A percentile compares a stretch with the other conserved stretches of the same genome.
Conservation (phyloP, 148 eudicot species). For the Camellia granthamiana region DNA sequence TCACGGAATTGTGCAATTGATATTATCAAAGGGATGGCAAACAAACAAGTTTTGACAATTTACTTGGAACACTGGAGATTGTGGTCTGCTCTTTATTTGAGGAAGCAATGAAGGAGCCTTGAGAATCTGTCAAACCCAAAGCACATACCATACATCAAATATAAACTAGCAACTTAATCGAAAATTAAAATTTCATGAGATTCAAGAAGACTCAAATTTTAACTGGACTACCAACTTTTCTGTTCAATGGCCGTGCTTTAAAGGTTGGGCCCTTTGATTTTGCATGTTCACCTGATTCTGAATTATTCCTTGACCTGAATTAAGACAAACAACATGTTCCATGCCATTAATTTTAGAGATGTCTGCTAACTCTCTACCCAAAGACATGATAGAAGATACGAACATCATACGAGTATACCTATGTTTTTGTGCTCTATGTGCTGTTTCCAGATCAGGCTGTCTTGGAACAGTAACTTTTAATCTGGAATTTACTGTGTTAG, state of each 20-base stretch:
- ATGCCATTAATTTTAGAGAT: neutral
- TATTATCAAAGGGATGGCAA: neutral
- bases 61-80: constrained; percentile 47
- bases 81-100: constrained; percentile 36
- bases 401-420: constrained; percentile 36
- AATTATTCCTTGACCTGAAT: constrained; percentile 50
- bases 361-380: constrained; percentile 5
- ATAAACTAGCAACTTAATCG: constrained; percentile 1
- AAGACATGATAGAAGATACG: neutral
- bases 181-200: neutral
- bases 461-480: constrained; percentile 62
- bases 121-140: constrained; percentile 36
- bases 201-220: neutral
- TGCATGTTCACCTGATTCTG: constrained; percentile 30
- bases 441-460: constrained; percentile 71
- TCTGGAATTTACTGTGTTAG: constrained; percentile 27
- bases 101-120: constrained; percentile 34
- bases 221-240: constrained; percentile 42
- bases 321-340: neutral
- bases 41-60: neutral
- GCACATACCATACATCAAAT: neutral
- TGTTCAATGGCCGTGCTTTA: constrained; percentile 45
- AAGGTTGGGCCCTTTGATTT: constrained; percentile 24
- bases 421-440: constrained; percentile 59
- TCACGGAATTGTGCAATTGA: neutral